Conservation (phyloP, 805 yeast genomes). For the Cyberlindnera xishuangbannaensis region DNA sequence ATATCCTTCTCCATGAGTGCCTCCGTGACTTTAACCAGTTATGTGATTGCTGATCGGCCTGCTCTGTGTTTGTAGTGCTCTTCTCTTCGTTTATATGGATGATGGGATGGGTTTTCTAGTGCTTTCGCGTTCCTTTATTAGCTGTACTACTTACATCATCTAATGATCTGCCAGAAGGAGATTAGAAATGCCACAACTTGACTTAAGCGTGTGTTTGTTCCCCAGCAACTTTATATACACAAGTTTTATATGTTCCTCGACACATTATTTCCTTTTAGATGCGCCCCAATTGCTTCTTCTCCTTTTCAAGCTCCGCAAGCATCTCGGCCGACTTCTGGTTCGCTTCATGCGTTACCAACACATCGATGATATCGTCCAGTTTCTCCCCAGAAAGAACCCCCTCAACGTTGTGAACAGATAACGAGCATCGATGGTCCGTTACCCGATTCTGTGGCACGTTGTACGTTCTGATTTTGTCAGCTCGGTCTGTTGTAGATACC, state of each 20-base stretch:
- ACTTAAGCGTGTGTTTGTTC: too few relatives aligned
- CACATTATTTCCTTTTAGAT: background rate
- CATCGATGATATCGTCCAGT: conserved; percentile 51
- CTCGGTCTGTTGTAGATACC: conserved; percentile 82
- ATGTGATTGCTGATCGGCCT: too few relatives aligned
- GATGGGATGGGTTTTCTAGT: too few relatives aligned
- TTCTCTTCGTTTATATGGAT: background rate
- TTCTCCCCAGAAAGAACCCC: conserved; percentile 58
- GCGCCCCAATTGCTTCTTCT: conserved; percentile 2
- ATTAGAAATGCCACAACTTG: too few relatives aligned
- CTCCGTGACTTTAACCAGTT: too few relatives aligned
- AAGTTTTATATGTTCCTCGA: background rate
- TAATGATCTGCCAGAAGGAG: too few relatives aligned
- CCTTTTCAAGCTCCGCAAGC: conserved; percentile 13
- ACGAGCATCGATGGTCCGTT: conserved; percentile 90
- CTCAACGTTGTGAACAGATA: conserved; percentile 66
- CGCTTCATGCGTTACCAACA: conserved; percentile 41
- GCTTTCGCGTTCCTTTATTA: too few relatives aligned
- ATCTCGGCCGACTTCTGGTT: conserved; percentile 35
- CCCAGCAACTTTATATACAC: background rate
- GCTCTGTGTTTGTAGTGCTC: background rate
- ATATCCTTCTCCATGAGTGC: conserved; percentile 14
- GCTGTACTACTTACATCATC: too few relatives aligned
- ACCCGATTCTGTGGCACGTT: conserved; percentile 89
- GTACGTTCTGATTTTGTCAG: conserved; percentile 91